Evolutionary conservation across 1,139 yeast species (phyloP).

Genomic region (Pichia norvegensis): DNA sequence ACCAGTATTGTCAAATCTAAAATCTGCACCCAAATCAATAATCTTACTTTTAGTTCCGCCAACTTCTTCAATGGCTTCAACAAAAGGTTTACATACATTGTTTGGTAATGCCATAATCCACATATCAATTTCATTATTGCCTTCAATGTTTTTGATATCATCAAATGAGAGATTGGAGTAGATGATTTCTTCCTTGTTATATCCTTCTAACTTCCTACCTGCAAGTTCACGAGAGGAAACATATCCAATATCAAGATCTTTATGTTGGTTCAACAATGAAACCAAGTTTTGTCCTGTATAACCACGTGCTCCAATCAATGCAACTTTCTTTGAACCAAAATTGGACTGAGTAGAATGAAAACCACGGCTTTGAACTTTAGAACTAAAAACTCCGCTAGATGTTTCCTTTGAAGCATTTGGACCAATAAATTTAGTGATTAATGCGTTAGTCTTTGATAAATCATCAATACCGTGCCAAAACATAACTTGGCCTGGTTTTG

Average conservation of each 20-base stretch:
- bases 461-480: conserved; percentile 90
- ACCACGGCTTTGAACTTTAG: conserved; percentile 26
- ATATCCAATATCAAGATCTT: conserved; percentile 77
- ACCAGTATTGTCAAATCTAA: conserved; percentile 80
- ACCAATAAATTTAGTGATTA: conserved; percentile 55
- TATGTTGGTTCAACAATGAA: conserved; percentile 78
- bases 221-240: conserved; percentile 92
- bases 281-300: conserved; percentile 93
- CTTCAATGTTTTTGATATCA: conserved; percentile 74
- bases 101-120: conserved; percentile 99
- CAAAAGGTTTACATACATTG: conserved; percentile 96
- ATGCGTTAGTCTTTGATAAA: conserved; percentile 52
- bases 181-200: conserved; percentile 68
- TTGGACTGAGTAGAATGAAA: conserved; percentile 28
- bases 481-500: conserved; percentile 79
- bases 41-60: conserved; percentile 57
- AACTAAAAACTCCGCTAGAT: conserved; percentile 31
- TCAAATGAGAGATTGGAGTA: conserved; percentile 84
- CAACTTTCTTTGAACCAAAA: conserved; percentile 50
- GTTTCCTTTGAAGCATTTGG: background rate
- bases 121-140: conserved; percentile 71
- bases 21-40: conserved; percentile 91
- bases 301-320: conserved; percentile 97
- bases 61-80: conserved; percentile 78
- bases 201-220: conserved; percentile 82